Evolutionary conservation across 148 eudicot species (phyloP).

Genomic region (Arctostaphylos glauca): DNA sequence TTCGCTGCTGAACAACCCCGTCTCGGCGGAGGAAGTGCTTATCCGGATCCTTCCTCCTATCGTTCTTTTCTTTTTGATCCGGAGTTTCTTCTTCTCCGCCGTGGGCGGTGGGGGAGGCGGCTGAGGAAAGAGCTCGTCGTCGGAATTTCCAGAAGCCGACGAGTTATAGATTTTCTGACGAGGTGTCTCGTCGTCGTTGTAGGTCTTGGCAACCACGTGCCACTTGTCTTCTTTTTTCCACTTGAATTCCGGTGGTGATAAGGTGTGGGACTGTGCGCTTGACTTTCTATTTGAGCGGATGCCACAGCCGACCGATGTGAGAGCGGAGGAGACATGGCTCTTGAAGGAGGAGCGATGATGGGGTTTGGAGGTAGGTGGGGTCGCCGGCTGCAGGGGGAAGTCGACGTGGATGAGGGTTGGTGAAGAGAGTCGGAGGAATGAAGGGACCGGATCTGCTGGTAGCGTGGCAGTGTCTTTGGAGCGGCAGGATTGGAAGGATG

Average conservation of each 20-base stretch:
- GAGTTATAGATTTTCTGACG: constrained; percentile 66
- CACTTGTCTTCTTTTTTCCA: constrained; percentile 54
- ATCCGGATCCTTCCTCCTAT: constrained; percentile 20
- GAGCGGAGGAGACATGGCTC: constrained; percentile 47
- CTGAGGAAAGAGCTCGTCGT: constrained; percentile 33
- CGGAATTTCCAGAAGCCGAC: constrained; percentile 32
- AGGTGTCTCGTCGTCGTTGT: constrained; percentile 36
- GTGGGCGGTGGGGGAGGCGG: constrained; percentile 31
- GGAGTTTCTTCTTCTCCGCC: constrained; percentile 16
- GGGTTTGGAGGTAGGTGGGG: constrained; percentile 18
- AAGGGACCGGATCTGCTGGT: constrained; percentile 61
- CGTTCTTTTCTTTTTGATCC: constrained; percentile 27
- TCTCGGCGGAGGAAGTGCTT: constrained; percentile 42
- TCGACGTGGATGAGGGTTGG: background rate
- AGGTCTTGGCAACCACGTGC: constrained; percentile 53
- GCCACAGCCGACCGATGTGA: constrained; percentile 29
- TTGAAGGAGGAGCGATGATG: constrained; percentile 36
- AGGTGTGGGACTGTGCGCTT: constrained; percentile 21
- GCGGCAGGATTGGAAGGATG: constrained; percentile 69
- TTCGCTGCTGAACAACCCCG: constrained; percentile 42
- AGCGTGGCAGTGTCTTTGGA: constrained; percentile 61
- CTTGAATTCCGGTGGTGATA: constrained; percentile 24
- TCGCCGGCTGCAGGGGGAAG: constrained; percentile 10
- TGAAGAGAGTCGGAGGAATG: constrained; percentile 28
- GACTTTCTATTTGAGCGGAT: constrained; percentile 12